Base-by-base conservation (phyloP, 1,284 basidiomycete species). In the Apiotrichum laibachii region DNA sequence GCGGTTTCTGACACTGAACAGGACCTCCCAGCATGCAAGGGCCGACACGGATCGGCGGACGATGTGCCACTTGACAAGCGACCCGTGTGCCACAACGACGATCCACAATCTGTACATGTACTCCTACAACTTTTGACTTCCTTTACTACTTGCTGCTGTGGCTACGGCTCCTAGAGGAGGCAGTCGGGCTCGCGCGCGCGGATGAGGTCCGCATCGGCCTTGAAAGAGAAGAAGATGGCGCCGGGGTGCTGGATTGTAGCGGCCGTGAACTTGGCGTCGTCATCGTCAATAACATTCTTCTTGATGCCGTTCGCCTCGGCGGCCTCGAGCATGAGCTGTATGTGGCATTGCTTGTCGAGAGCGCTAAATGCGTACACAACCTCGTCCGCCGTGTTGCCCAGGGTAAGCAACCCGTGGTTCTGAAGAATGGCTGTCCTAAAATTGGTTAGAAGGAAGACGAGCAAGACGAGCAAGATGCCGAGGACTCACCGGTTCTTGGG, bases 321-420 rank as follows among this genome's bases (percentile, higher is more conserved):
- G 5, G 77, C 77, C 61, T 79, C 77, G 22, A 71, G 69, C 60
- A 72, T 53, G 22, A 79, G 67, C 61, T 79, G 77, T 19, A 70
- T 64, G 42, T 71, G 64, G 65, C 78, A 79, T 47, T 68, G 68
- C 42, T 73, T 75, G 59, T 78, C 77, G 37, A 78, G 69, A 11
- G 67, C 67, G 9, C 59, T 59, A 57, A 78, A 79, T 33, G 70
- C 56, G 62, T 75, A 74, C n/a, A 63, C 70, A 16, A 66, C 62
- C 52, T 74, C 75, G 55, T 75, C 77, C 45, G 76, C 71, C 0
- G 72, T 74, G 21, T 55, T 21, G 48, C 80, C 80, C 34, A 81
- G 78, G 18, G 83, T 80, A 42, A 87, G 80, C 33, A 84, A 75
- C 18, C 86, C 86, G 62, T 86, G 85, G 64, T 86, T 87, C 75